Evolutionary conservation across 192 early-diverging fungal species (phyloP).

Genomic region (Umbelopsis sp.): DNA sequence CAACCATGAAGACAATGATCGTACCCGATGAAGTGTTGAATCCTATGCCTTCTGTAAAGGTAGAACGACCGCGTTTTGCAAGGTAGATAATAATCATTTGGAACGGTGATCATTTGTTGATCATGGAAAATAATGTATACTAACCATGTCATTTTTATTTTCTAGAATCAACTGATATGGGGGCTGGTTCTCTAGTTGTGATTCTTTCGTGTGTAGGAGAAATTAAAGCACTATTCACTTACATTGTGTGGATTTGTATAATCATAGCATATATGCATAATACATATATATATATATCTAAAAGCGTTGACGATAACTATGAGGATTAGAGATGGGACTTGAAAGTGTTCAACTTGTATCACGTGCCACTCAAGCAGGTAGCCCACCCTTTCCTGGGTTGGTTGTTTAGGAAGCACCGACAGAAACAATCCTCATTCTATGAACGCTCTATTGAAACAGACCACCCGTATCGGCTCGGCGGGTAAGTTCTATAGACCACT

Average conservation of each 20-base stretch:
- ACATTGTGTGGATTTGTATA: too few species aligned
- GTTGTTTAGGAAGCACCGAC: neutral
- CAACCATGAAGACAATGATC: conserved; percentile 36
- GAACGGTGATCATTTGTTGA: too few species aligned
- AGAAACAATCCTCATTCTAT: neutral
- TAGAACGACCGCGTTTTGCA: conserved; percentile 39
- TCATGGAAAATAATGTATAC: too few species aligned
- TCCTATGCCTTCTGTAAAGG: conserved; percentile 31
- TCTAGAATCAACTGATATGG: neutral
- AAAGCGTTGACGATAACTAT: too few species aligned
- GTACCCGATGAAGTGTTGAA: conserved; percentile 31
- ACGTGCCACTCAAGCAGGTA: too few species aligned
- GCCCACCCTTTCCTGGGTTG: neutral
- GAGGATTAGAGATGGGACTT: too few species aligned
- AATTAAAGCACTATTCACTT: neutral
- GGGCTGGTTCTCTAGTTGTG: neutral
- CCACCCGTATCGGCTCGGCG: neutral
- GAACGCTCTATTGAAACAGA: neutral
- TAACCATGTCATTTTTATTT: neutral
- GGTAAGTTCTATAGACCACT: neutral
- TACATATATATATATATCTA: too few species aligned
- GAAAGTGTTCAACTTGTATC: too few species aligned
- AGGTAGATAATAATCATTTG: neutral
- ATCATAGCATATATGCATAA: too few species aligned
- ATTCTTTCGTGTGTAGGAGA: neutral